phyloP scores from a whole-genome alignment of 441 rosid species.

The Gossypium schwendimanii region DNA sequence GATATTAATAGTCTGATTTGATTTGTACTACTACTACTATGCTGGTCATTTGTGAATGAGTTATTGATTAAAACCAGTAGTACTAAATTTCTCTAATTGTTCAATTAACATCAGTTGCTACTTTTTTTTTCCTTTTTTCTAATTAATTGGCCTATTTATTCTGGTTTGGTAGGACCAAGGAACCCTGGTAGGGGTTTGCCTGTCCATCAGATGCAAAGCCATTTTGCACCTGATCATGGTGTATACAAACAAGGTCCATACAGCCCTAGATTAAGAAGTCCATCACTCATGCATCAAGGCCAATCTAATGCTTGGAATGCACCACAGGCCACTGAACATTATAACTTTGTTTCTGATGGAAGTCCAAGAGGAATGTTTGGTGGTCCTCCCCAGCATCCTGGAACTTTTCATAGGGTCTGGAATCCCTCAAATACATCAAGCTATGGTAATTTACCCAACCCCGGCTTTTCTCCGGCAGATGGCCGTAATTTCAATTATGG shows the following conservation, averaged over 20 bases:
- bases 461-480: constrained; percentile 25
- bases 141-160: constrained; percentile 11
- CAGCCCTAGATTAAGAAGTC: constrained; percentile 27
- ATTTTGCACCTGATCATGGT: constrained; percentile 24
- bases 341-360: constrained; percentile 21
- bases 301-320: constrained; percentile 25
- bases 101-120: not conserved
- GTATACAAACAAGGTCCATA: constrained; percentile 34
- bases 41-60: not conserved
- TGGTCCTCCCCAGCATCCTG: constrained; percentile 37
- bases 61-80: not conserved
- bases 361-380: constrained; percentile 21
- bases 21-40: not conserved
- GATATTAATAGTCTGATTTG: not conserved
- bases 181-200: constrained; percentile 22
- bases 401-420: constrained; percentile 23
- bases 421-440: constrained; percentile 22
- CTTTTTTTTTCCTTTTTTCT: not conserved
- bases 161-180: constrained; percentile 31
- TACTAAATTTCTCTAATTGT: not conserved
- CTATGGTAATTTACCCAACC: constrained; percentile 11
- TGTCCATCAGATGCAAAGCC: constrained; percentile 32
- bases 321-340: constrained; percentile 17
- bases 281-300: constrained; percentile 25
- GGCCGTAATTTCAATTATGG: constrained; percentile 21